phyloP scores from a whole-genome alignment of 352 stramenopile genomes.

The Saprolegnia parasitica region DNA sequence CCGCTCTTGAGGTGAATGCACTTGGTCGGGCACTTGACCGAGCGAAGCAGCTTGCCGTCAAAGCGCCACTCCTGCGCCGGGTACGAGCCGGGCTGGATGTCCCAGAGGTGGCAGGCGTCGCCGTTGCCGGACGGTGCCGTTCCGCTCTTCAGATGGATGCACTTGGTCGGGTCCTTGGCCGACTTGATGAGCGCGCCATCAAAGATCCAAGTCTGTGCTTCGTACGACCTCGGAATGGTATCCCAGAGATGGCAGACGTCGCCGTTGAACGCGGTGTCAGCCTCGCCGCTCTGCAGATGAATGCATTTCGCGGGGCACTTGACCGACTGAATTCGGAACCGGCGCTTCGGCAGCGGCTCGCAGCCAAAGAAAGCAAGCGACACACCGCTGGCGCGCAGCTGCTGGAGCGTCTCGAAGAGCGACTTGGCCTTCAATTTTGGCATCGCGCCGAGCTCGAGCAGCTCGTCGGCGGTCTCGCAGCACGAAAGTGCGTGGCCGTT shows the following conservation, averaged over 20 bases:
- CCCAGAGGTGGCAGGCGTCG: neutral
- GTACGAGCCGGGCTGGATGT: neutral
- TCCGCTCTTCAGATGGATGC: neutral
- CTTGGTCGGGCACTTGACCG: slow-evolving; percentile 10
- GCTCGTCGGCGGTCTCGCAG: neutral
- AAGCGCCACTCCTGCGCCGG: neutral
- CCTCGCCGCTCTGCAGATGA: neutral
- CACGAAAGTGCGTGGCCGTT: slow-evolving; percentile 2
- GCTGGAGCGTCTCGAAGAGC: neutral
- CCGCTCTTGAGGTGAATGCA: slow-evolving; percentile 12
- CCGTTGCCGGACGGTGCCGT: neutral
- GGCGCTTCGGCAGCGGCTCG: neutral
- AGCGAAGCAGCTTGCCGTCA: neutral
- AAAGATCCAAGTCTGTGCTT: neutral
- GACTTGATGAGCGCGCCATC: slow-evolving; percentile 6
- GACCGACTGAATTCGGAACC: slow-evolving; percentile 3
- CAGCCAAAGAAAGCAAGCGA: neutral
- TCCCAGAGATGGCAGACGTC: neutral
- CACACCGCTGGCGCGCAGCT: neutral
- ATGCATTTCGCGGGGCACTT: neutral
- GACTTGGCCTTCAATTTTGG: neutral
- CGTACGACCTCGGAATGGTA: neutral
- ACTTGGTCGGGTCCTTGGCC: neutral
- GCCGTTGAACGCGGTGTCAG: neutral
- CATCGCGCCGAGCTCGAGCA: slow-evolving; percentile 1